Base-by-base conservation (phyloP, 2,329 filamentous ascomycete species). In the Colletotrichum filicis region DNA sequence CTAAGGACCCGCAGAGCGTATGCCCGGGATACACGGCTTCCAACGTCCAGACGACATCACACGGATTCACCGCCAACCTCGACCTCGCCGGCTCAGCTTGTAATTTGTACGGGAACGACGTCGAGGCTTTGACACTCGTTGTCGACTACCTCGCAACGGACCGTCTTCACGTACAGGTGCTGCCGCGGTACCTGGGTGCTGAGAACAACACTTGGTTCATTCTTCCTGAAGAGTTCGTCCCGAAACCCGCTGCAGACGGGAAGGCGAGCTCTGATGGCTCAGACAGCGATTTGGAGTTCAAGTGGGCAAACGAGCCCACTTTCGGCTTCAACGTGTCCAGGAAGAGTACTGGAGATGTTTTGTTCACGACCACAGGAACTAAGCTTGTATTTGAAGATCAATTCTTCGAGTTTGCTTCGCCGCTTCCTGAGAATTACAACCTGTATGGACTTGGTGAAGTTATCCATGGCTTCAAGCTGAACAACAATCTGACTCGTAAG, bases 91-190 rank as follows among this genome's bases (percentile, higher is more conserved):
- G 94, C 0, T 78, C 85, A 11, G 86, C 92, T 6, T 97, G 94
- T 84, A 93, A 96, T 80, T 89, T 91, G 26, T 97, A 96, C 75
- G 94, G 95, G 0, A 92, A 87, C 8, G 95, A 97, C 79, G 84
- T 97, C 32, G 86, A 91, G 28, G 84, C 87, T 5, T 84, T 97
- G 61, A 88, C 87, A 46, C 83, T 97, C 37, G 87, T 90, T 3
- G 92, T 97, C 14, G 89, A 92, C 77, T 92, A 92, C 76, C 91
- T 94, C 79, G 87, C 89, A 5, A 82, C 83, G 19, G 89, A 94
- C 76, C 87, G 93, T 1, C 81, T 97, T 53, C 91, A 92, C 68
- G 85, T 97, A 62, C 90, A 92, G 76, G 94, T 97, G 67, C 84
- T 87, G 22, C 93, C 93, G 1, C 88, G 90, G 7, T 86, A 92